phyloP scores from a whole-genome alignment of 108 stramenopile species.

The Licmophora abbreviata region DNA sequence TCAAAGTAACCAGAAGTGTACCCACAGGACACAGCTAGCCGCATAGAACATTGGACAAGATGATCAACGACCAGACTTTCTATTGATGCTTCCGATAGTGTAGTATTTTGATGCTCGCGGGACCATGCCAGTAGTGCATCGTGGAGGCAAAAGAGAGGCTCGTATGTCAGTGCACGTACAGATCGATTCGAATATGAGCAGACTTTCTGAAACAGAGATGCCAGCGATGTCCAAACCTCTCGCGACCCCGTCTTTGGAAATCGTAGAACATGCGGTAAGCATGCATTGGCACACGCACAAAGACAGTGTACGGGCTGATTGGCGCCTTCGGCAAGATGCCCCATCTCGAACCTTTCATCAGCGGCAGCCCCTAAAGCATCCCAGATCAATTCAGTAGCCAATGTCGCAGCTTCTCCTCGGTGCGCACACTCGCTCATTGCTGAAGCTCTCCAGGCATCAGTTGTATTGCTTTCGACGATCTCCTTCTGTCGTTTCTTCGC shows the following conservation, averaged over 20 bases:
- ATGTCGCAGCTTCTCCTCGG: constrained; percentile 53
- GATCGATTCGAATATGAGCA: constrained; percentile 32
- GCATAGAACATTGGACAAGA: constrained; percentile 36
- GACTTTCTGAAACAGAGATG: constrained; percentile 30
- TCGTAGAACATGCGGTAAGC: constrained; percentile 40
- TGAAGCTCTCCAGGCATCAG: constrained; percentile 13
- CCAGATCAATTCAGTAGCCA: constrained; percentile 33
- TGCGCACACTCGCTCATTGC: constrained; percentile 49
- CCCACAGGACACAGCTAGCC: constrained; percentile 43
- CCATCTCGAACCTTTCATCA: constrained; percentile 1
- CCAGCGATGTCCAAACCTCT: constrained; percentile 19
- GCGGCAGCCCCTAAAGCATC: constrained; percentile 14
- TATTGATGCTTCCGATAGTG: no score
- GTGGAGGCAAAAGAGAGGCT: constrained; percentile 58
- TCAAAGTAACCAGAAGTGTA: constrained; percentile 69
- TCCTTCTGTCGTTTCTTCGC: constrained; percentile 60
- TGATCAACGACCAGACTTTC: constrained; percentile 22
- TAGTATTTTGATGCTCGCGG: constrained; percentile 4
- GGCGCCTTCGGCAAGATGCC: constrained; percentile 16
- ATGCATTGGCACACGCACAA: constrained; percentile 49
- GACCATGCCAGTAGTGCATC: constrained; percentile 19
- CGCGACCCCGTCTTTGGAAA: no score
- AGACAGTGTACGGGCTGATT: constrained; percentile 44
- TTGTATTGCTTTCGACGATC: constrained; percentile 32
- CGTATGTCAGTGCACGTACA: constrained; percentile 56